phyloP scores from a whole-genome alignment of 2,329 filamentous ascomycete genomes.

The Phialophora tarda region DNA sequence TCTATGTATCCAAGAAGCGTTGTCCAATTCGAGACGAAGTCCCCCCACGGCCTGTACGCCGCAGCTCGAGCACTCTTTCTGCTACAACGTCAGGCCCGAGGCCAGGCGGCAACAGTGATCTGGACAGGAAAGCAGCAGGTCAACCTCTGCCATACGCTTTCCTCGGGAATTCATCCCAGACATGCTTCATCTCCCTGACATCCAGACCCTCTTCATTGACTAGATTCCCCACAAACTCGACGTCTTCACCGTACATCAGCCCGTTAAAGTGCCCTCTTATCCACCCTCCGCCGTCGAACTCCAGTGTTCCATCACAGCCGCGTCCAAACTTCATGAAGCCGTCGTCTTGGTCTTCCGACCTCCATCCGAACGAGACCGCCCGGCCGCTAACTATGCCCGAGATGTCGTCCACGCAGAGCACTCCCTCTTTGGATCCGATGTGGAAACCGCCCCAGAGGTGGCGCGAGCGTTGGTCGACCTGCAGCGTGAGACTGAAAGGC shows the following conservation, averaged over 20 bases:
- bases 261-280: conserved; percentile 27
- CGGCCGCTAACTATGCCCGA: conserved; percentile 1
- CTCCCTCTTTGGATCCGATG: conserved; percentile 20
- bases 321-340: conserved; percentile 28
- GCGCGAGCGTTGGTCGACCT: conserved; percentile 11
- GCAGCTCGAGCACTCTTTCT: background rate
- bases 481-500: conserved; percentile 8
- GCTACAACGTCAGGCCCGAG: background rate
- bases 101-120: background rate
- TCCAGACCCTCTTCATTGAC: conserved; percentile 20
- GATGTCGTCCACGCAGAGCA: conserved; percentile 24
- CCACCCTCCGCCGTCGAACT: conserved; percentile 27
- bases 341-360: conserved; percentile 19
- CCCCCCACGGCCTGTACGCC: too few species aligned
- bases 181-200: conserved; percentile 12
- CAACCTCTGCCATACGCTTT: conserved; percentile 29
- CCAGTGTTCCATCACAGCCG: conserved; percentile 30
- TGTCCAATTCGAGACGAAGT: background rate
- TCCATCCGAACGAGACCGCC: conserved; percentile 28
- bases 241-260: conserved; percentile 21
- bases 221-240: conserved; percentile 26
- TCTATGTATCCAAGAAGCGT: background rate
- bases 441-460: conserved; percentile 30
- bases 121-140: background rate
- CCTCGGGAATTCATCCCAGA: conserved; percentile 32